Conservation (phyloP, 164 flowering plant genomes). For the Umbellularia californica region DNA sequence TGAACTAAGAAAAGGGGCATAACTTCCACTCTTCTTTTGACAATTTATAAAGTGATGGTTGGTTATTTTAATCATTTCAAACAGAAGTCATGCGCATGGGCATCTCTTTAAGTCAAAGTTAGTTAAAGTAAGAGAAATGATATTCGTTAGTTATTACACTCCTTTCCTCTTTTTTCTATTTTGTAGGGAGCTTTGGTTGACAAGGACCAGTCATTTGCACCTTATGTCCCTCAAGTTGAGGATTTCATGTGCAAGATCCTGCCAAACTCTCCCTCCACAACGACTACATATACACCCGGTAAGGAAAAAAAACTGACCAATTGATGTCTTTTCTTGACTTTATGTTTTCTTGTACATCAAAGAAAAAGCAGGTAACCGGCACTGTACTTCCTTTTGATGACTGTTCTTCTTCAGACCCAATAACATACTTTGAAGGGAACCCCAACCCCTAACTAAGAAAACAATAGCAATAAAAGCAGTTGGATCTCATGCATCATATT, state of each 20-base stretch:
- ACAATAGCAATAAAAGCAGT: too few species aligned
- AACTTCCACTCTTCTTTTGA: too few species aligned
- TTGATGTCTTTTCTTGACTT: too few species aligned
- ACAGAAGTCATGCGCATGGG: background rate
- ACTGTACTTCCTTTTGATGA: too few species aligned
- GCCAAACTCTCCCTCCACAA: conserved; percentile 73
- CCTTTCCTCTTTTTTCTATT: background rate
- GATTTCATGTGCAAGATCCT: conserved; percentile 73
- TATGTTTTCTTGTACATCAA: too few species aligned
- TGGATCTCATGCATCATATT: too few species aligned
- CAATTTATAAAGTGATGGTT: too few species aligned
- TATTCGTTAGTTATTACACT: background rate
- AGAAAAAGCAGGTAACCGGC: background rate
- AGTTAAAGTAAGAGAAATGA: background rate
- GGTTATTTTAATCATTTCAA: background rate
- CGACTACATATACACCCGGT: conserved; percentile 78
- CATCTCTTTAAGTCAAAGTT: too few species aligned
- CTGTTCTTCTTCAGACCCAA: too few species aligned
- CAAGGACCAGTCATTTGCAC: conserved; percentile 39
- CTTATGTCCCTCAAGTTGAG: conserved; percentile 54
- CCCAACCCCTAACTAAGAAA: too few species aligned
- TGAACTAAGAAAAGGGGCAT: too few species aligned
- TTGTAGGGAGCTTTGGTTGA: conserved; percentile 49
- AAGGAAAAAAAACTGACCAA: background rate
- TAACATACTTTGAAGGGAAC: too few species aligned